Base-by-base conservation (phyloP, 2,329 filamentous ascomycete species). In the Dactylellina sp. region DNA sequence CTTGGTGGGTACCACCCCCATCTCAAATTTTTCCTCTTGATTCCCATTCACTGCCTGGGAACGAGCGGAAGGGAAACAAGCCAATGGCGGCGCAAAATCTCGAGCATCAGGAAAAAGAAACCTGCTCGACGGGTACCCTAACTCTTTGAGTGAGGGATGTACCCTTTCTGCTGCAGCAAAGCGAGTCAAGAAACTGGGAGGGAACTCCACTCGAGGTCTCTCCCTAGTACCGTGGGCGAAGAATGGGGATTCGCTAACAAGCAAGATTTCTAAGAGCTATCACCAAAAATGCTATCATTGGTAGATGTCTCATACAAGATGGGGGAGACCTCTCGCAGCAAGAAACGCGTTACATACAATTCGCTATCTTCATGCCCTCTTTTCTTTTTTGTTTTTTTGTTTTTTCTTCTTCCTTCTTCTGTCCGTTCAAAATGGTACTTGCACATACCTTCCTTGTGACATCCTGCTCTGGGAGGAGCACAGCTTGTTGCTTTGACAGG, bases 211-310 rank as follows among this genome's bases (percentile, higher is more conserved):
- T 74, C 61, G 57, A 64, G 56, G 68, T 65, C 44, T 60, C 70
- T 65, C 42, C 70, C 70, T 74, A 28, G 70, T 66, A 63, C 68
- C 68, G 60, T 52, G 46, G 60, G 50, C 53, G 50, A 56, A 61
- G 61, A 74, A 65, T 74, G 61, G 61, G 53, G 61, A 66, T 49
- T 57, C 52, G 62, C 62, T 59, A 57, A 32, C 28, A 32, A 66
- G 52, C 50, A 66, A 50, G 62, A 74, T 74, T 74, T 74, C 70
- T 74, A 74, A 74, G 39, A 72, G 60, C 53, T 74, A 74, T 66
- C 61, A 74, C 70, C 61, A 74, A 74, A 66, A 74, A 66, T 65
- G 61, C 55, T 60, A 61, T 66, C 56, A 74, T 74, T 74, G 70
- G 61, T 53, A 61, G 70, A 65, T 74, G 47, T 74, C 70, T 56